Conservation (phyloP, 148 eudicot genomes). For the Chenopodium berlandieri region DNA sequence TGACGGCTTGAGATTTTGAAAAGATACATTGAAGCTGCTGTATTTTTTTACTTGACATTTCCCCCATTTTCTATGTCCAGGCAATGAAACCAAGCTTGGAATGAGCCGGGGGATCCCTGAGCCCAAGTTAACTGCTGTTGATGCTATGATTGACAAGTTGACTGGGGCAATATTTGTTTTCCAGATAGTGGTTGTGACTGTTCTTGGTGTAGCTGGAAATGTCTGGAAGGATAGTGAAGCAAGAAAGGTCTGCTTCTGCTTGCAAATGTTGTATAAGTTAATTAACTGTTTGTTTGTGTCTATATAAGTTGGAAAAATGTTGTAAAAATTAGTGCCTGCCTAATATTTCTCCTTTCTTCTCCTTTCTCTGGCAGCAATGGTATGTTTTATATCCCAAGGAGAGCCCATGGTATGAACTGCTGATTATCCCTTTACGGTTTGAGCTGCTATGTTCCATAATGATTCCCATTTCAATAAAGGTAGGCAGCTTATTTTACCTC, state of each 20-base stretch:
- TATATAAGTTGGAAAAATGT: too few relatives aligned
- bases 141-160: constrained; percentile 99
- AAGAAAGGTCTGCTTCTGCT: constrained; percentile 66
- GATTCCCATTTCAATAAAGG: constrained; percentile 99
- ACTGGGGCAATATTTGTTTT: constrained; percentile 97
- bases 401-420: constrained; percentile 92
- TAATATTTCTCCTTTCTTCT: constrained; percentile 16
- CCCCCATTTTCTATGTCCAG: constrained; percentile 34
- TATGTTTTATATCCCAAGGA: constrained; percentile 81
- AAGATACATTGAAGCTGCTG: too few relatives aligned
- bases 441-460: constrained; percentile 98
- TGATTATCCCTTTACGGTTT: constrained; percentile 90
- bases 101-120: constrained; percentile 97
- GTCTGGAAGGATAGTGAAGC: constrained; percentile 98
- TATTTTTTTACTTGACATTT: neutral
- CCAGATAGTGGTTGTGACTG: constrained; percentile 92
- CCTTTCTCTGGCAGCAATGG: constrained; percentile 75
- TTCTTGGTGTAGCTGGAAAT: constrained; percentile 93
- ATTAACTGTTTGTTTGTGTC: neutral
- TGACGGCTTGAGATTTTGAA: too few relatives aligned
- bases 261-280: neutral
- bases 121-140: constrained; percentile 95
- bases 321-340: neutral
- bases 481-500: constrained; percentile 23
- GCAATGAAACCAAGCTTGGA: constrained; percentile 97